These are phyloP conservation scores for Citrullus colocynthis DNA, from an alignment of 306 rosid genomes.

Conservation along the genomic window DNA sequence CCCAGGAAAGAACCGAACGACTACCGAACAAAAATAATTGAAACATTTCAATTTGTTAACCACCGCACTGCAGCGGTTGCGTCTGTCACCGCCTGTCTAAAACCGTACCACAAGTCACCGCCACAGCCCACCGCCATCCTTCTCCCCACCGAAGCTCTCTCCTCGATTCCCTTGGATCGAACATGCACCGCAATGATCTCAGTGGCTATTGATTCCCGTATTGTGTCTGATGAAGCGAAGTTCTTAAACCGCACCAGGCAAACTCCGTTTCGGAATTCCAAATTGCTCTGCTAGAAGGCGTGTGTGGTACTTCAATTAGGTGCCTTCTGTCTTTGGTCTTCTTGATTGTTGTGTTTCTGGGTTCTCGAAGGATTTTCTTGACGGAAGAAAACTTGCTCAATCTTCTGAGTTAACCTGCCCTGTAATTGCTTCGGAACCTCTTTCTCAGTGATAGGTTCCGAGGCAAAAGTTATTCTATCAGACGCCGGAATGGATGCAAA, in stretches of 20 bases:
- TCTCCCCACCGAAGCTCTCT: neutral
- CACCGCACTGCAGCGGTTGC: slow-evolving; percentile 29
- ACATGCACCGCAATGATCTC: slow-evolving; percentile 55
- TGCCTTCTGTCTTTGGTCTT: neutral
- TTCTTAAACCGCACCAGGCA: slow-evolving; percentile 62
- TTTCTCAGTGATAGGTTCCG: slow-evolving; percentile 17
- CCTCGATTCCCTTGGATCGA: slow-evolving; percentile 25
- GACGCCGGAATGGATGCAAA: neutral
- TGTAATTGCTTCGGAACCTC: slow-evolving; percentile 1
- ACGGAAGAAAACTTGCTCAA: neutral
- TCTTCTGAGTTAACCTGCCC: neutral
- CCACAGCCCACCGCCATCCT: slow-evolving; percentile 12
- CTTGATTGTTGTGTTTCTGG: neutral
- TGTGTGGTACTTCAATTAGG: neutral
- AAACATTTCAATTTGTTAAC: slow-evolving; percentile 10
- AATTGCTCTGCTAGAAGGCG: neutral
- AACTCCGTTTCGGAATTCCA: slow-evolving; percentile 44
- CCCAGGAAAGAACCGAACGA: slow-evolving; percentile 2
- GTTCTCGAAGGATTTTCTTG: neutral
- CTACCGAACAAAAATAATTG: slow-evolving; percentile 9
- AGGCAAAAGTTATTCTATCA: neutral
- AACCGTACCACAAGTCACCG: slow-evolving; percentile 23
- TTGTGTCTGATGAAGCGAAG: slow-evolving; percentile 69
- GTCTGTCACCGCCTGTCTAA: slow-evolving; percentile 35
- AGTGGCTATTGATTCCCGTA: slow-evolving; percentile 49